These are phyloP conservation scores for Linaria vulgaris DNA, from an alignment of 257 asterid species.

Conservation along the genomic window DNA sequence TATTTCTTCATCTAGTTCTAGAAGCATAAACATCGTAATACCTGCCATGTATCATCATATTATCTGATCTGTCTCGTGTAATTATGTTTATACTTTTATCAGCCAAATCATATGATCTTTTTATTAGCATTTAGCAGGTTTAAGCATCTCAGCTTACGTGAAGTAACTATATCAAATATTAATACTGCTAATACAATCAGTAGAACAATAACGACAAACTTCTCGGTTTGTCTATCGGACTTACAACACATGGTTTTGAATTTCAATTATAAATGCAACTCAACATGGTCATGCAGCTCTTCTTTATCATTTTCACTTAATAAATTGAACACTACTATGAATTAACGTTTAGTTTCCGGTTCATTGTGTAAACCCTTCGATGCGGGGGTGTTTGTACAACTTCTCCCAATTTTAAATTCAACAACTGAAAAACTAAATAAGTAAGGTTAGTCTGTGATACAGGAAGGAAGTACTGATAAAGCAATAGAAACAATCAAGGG, in stretches of 20 bases:
- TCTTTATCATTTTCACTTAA: background rate
- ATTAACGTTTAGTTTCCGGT: background rate
- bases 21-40: too few relatives aligned
- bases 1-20: too few relatives aligned
- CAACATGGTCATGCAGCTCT: background rate
- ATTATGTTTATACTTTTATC: too few relatives aligned
- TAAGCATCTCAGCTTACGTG: too few relatives aligned
- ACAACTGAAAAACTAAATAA: slow-evolving; percentile 7
- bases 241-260: background rate
- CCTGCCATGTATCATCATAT: too few relatives aligned
- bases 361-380: background rate
- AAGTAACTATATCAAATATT: too few relatives aligned
- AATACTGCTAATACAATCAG: too few relatives aligned
- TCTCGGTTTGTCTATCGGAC: too few relatives aligned
- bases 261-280: background rate
- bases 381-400: background rate
- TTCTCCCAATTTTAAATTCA: background rate
- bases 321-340: background rate
- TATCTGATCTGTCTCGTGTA: too few relatives aligned
- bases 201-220: too few relatives aligned
- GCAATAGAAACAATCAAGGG: slow-evolving; percentile 15
- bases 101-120: too few relatives aligned
- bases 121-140: too few relatives aligned
- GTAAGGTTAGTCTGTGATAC: background rate
- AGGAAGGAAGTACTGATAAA: background rate